Percentiles rank a stretch among this genome's conserved stretches.
phyloP scores from a whole-genome alignment of 805 yeast species.

The Lipomyces mesembrius region DNA sequence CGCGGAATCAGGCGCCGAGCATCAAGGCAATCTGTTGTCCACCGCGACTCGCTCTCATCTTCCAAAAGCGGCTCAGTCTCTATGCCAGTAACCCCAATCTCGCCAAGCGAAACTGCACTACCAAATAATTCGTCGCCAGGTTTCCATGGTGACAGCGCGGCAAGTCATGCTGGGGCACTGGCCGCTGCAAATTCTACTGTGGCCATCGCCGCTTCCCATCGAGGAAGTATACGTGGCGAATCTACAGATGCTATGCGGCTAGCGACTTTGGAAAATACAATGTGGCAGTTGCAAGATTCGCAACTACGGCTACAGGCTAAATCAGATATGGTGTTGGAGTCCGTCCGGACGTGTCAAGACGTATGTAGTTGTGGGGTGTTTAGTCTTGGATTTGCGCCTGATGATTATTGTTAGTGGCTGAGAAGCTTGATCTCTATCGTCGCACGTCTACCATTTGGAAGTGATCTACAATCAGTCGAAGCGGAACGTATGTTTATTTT shows the following conservation, averaged over 20 bases:
- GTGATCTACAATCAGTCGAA: slow-evolving; percentile 15
- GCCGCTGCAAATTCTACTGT: slow-evolving; percentile 1
- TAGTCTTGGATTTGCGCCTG: not conserved
- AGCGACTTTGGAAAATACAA: slow-evolving; percentile 19
- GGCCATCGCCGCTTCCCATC: slow-evolving; percentile 7
- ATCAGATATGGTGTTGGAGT: slow-evolving; percentile 29
- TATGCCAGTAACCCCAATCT: slow-evolving; percentile 33
- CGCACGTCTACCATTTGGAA: slow-evolving; percentile 16
- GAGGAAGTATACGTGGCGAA: not conserved
- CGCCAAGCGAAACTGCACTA: slow-evolving; percentile 20
- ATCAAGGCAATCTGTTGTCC: slow-evolving; percentile 47
- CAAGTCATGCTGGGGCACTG: slow-evolving; percentile 2
- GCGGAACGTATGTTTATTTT: slow-evolving; percentile 17
- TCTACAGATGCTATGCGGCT: slow-evolving; percentile 23
- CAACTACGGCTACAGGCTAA: slow-evolving; percentile 25
- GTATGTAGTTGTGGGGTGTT: slow-evolving; percentile 5
- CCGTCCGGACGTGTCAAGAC: slow-evolving; percentile 30
- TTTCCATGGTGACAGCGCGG: slow-evolving; percentile 11
- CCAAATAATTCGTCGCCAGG: slow-evolving; percentile 17
- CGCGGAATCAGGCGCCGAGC: slow-evolving; percentile 80
- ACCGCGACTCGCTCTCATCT: slow-evolving; percentile 43
- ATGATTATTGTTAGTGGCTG: slow-evolving; percentile 17
- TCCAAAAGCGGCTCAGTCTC: slow-evolving; percentile 51
- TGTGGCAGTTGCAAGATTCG: slow-evolving; percentile 37
- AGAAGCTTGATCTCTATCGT: slow-evolving; percentile 27